Base-by-base conservation (phyloP, 2,329 filamentous ascomycete genomes). In the Colletotrichum camelliae region DNA sequence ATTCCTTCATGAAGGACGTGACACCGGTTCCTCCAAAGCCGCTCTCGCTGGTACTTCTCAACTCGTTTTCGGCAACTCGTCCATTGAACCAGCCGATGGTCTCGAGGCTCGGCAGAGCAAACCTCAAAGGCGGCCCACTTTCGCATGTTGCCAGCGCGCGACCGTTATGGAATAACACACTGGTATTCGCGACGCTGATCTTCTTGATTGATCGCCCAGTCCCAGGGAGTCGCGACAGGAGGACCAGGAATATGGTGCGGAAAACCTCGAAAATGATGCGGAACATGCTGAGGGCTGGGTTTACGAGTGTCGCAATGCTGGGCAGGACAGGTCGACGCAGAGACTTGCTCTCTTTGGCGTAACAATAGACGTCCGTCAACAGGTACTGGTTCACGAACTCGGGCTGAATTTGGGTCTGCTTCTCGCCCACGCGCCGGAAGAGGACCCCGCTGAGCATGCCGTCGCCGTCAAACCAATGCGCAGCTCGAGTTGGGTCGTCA, bases 401-500 rank as follows among this genome's bases (percentile, higher is more conserved):
- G 0, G 93, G 92, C 73, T 86, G 81, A 2, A 93, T 87, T 4
- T 86, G 82, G 5, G 87, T 81, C n/a, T 65, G 33, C 37, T 76
- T 76, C 7, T 84, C 82, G 4, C 83, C 83, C 4, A 33, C 68
- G 9, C 86, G 86, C 33, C 85, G 85, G 80, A 94, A 95, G 21
- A 87, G 86, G 1, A 95, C 92, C 2, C 93, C 93, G 35, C 90
- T 90, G 13, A 95, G 89, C 93, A 95, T 95, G 6, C 93, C 93
- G 81, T 95, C 93, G 37, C 93, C 93, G 78, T 95, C 93, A 77
- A 95, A 95, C 93, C 93, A 94, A 80, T 95, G 93, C 10, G 91
- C 89, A 80, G 93, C 91, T 77, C 92, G 88, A 52, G 88, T 89
- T 4, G 91, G 81, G 70, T 93, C 90, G 27, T 90, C 86, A 74